These are phyloP conservation scores for Penicillium roqueforti DNA, from an alignment of 495 filamentous ascomycete species.

Conservation along the genomic window DNA sequence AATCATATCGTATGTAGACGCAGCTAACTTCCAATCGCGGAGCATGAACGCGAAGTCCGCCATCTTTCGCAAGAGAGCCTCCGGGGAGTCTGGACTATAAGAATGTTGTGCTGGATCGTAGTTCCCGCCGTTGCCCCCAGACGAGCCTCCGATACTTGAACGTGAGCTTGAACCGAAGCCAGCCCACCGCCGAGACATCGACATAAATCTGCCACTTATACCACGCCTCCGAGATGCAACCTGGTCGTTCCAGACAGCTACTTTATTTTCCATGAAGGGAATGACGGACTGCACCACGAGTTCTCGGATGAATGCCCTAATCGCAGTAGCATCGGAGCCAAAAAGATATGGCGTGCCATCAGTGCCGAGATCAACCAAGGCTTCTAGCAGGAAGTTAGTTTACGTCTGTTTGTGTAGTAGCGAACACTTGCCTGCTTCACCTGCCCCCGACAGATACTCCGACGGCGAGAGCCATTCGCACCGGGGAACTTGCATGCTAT, in stretches of 20 bases:
- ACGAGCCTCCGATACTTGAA: slow-evolving; percentile 40
- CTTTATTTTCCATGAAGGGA: slow-evolving; percentile 88
- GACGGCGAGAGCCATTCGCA: slow-evolving; percentile 85
- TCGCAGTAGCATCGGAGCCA: slow-evolving; percentile 84
- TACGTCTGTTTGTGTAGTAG: background rate
- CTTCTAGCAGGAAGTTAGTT: slow-evolving; percentile 32
- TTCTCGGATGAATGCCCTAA: slow-evolving; percentile 83
- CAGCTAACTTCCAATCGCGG: slow-evolving; percentile 88
- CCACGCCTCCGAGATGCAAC: slow-evolving; percentile 86
- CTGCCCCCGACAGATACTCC: slow-evolving; percentile 74
- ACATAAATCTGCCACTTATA: slow-evolving; percentile 83
- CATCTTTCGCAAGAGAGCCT: slow-evolving; percentile 87
- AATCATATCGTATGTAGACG: slow-evolving; percentile 84
- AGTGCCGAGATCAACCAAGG: slow-evolving; percentile 59
- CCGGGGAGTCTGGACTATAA: slow-evolving; percentile 77
- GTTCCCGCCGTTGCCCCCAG: slow-evolving; percentile 52
- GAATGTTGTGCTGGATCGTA: slow-evolving; percentile 74
- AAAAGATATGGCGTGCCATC: slow-evolving; percentile 71
- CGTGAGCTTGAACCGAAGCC: slow-evolving; percentile 65
- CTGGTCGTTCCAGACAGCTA: slow-evolving; percentile 94
- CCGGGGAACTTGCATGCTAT: slow-evolving; percentile 72
- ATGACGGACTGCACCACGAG: slow-evolving; percentile 89
- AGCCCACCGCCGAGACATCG: slow-evolving; percentile 80
- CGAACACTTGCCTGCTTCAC: slow-evolving; percentile 49
- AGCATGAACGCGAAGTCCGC: slow-evolving; percentile 96